Evolutionary conservation across 106 monocot species (phyloP).

Genomic region (Narthecium ossifragum): DNA sequence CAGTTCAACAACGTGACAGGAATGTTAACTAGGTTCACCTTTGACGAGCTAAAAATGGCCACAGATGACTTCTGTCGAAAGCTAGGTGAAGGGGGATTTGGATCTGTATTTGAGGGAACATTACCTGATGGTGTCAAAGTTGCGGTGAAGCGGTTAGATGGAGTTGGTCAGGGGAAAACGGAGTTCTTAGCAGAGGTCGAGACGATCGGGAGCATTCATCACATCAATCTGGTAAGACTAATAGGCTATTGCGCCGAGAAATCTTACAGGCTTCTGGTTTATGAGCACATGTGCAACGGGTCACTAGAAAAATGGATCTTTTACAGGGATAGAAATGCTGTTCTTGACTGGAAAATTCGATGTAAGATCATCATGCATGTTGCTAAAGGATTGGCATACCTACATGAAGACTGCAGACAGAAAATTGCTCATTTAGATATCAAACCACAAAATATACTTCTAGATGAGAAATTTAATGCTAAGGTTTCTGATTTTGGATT

Average conservation of each 20-base stretch:
- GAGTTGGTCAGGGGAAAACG: constrained; percentile 24
- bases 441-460: constrained; percentile 36
- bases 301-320: constrained; percentile 40
- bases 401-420: constrained; percentile 36
- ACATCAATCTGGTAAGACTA: constrained; percentile 20
- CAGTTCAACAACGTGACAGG: constrained; percentile 26
- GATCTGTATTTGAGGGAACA: constrained; percentile 50
- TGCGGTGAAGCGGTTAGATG: constrained; percentile 40
- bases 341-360: constrained; percentile 29
- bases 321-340: background rate
- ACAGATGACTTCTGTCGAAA: constrained; percentile 39
- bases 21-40: constrained; percentile 33
- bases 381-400: constrained; percentile 31
- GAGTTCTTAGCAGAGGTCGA: constrained; percentile 25
- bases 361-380: constrained; percentile 30
- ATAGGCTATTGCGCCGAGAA: constrained; percentile 21
- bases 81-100: constrained; percentile 63
- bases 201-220: constrained; percentile 21
- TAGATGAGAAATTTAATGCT: constrained; percentile 39
- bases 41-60: constrained; percentile 24
- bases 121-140: constrained; percentile 27
- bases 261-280: constrained; percentile 19
- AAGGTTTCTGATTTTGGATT: constrained; percentile 48
- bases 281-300: constrained; percentile 25
- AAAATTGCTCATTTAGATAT: constrained; percentile 36